A percentile compares a stretch with the other conserved stretches of the same genome.
Evolutionary conservation across 108 stramenopile genomes (phyloP).

Genomic region (Epithemia pelagica): DNA sequence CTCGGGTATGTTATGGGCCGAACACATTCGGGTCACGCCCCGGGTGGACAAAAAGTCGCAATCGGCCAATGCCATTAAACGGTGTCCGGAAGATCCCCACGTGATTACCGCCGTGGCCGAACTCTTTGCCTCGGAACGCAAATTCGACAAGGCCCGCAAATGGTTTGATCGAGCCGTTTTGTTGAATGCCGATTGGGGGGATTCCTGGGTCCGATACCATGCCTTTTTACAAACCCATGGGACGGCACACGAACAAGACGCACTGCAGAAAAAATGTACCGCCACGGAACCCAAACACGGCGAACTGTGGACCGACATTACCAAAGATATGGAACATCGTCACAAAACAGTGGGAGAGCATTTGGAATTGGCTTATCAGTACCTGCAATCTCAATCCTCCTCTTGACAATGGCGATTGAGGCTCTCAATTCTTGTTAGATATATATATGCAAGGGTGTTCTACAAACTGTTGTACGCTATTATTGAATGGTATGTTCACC

Average conservation of each 20-base stretch:
- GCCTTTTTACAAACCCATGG: constrained; percentile 79
- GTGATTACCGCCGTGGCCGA: constrained; percentile 89
- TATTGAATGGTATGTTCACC: no score
- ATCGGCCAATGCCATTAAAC: constrained; percentile 85
- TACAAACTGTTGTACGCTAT: no score
- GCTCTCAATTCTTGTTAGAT: no score
- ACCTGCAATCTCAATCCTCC: not conserved
- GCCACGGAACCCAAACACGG: constrained; percentile 91
- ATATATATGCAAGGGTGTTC: no score
- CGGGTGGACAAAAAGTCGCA: constrained; percentile 85
- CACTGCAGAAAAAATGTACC: constrained; percentile 65
- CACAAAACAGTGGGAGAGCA: constrained; percentile 44
- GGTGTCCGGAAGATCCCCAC: constrained; percentile 84
- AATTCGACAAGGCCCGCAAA: constrained; percentile 90
- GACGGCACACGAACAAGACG: constrained; percentile 47
- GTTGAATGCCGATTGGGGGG: constrained; percentile 85
- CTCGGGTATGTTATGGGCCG: constrained; percentile 86
- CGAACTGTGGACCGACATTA: constrained; percentile 78
- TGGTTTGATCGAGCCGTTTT: constrained; percentile 93
- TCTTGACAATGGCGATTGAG: no score
- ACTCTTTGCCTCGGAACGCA: constrained; percentile 87
- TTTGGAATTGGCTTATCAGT: constrained; percentile 45
- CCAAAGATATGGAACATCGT: constrained; percentile 73
- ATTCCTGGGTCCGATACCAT: constrained; percentile 91
- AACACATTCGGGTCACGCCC: constrained; percentile 82